These are phyloP conservation scores for Malassezia cuniculi DNA, from an alignment of 1,284 basidiomycete genomes.

Conservation along the genomic window DNA sequence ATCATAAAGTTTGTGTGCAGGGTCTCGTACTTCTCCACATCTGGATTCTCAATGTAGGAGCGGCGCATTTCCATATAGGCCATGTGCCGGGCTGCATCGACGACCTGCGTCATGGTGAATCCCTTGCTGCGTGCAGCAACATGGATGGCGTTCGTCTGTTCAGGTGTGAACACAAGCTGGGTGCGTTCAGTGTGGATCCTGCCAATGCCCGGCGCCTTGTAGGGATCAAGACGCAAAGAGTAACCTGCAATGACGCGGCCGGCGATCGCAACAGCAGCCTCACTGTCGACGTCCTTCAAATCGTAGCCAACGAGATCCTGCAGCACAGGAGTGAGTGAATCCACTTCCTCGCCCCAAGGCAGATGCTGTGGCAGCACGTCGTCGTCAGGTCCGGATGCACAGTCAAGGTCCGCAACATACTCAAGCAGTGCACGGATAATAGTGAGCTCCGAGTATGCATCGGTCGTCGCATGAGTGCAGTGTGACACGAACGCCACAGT, in stretches of 20 bases:
- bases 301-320: constrained; percentile 8
- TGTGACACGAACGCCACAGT: constrained; percentile 3
- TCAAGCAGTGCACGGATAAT: constrained; percentile 3
- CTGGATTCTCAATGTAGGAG: constrained; percentile 7
- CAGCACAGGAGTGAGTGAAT: constrained; percentile 1
- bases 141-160: constrained; percentile 7
- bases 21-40: constrained; percentile 2
- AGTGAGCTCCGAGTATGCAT: constrained; percentile 5
- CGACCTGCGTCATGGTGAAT: constrained; percentile 10
- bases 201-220: not conserved
- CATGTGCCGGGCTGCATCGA: constrained; percentile 14
- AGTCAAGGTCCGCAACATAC: not conserved
- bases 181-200: constrained; percentile 2
- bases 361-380: constrained; percentile 3
- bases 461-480: constrained; percentile 11
- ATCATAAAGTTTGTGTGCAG: constrained; percentile 11
- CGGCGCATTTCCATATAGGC: constrained; percentile 13
- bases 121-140: constrained; percentile 1
- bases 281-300: constrained; percentile 4
- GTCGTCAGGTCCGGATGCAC: constrained; percentile 3
- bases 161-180: not conserved
- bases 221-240: constrained; percentile 6
- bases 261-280: not conserved
- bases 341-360: constrained; percentile 8
- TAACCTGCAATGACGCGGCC: not conserved